Evolutionary conservation across 2,329 filamentous ascomycete species (phyloP), one percentile per base, ranked within the genome.

Genomic region (Pseudofabraea citricarpa): DNA sequence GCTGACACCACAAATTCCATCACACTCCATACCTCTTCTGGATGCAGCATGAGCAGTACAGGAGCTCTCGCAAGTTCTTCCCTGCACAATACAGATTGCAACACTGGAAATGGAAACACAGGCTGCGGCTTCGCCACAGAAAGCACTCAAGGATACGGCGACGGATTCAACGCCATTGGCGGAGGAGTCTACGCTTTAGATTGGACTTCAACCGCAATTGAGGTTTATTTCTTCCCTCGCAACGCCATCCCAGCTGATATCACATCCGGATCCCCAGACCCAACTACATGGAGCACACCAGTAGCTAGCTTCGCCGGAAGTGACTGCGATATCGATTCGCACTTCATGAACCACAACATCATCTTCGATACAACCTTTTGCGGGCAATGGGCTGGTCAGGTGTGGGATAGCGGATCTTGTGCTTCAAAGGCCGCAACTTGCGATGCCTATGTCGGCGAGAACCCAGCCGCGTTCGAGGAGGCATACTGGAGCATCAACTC

Each of bases 361-460:
- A 77, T 91, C 50, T 83, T 93, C 64, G 81, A 91, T 66, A 93
- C 83, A 1, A 86, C 85, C 5, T 88, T 95, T 63, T 96, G 90
- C 64, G 90, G 90, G 16, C 79, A 85, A 59, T 95, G 89, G 90
- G 90, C 89, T 6, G 87, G 87, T 20, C 61, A 68, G 36, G 79
- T 82, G 26, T 94, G 85, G 83, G 57, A 45, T 27, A 73, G 81
- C 46, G 49, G 64, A 5, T 72, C 75, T 27, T 90, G 86, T 63
- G 66, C 73, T 1, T 66, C 74, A 27, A 71, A 77, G 52, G 85
- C 79, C 0, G 49, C 65, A 29, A 82, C 80, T 1, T 95, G 90
- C 69, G 60, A 81, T 21, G 77, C 79, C 19, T 95, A 80, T 61
- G 90, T 95, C 18, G 71, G 72, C 43, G 69, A 75, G 53, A 86